Base-by-base conservation (phyloP, 441 rosid genomes). In the Syzygium syzygioides region DNA sequence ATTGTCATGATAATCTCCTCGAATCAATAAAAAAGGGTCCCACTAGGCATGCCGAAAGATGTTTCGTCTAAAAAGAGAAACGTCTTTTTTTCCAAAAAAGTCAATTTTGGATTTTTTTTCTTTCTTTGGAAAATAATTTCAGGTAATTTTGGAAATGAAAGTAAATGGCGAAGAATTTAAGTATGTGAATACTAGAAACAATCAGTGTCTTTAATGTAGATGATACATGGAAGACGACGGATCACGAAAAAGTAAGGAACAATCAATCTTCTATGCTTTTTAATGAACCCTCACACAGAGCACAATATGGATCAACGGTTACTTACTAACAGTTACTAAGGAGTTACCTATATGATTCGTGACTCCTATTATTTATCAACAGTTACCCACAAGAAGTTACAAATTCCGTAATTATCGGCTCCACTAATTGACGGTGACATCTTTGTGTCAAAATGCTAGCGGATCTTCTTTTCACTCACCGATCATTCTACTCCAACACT, bases 81-180 rank as follows among this genome's bases (percentile, higher is more conserved):
- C 3, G 2, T 7, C 34, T 52, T 56, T 56, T 60, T 62, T n/a
- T 34, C 34, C 19, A 62, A 62, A n/a, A 14, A 0, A 0, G 6
- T 66, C 4, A 3, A 66, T 66, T 0, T 66, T 18, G 45, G 23
- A 32, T 8, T 17, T 7, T n/a, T n/a, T 5, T 7, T 30, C 3
- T 14, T 15, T 15, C 4, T 15, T 15, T 30, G 2, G 2, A 1
- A 5, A 60, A 60, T 6, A 60, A 0, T 60, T 60, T 0, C 9
- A 13, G 14, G 26, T 68, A 9, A 68, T 34, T 6, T 32, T 32
- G 13, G 45, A 66, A 25, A 9, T 19, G 26, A 66, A 32, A 66
- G 45, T 4, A 66, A 32, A 66, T 66, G 1, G 79, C 41, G 20
- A 32, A 19, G 4, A 18, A 9, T 19, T 32, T 9, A 66, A 66